phyloP scores from a whole-genome alignment of 257 asterid genomes.

The Osmanthus fragrans region DNA sequence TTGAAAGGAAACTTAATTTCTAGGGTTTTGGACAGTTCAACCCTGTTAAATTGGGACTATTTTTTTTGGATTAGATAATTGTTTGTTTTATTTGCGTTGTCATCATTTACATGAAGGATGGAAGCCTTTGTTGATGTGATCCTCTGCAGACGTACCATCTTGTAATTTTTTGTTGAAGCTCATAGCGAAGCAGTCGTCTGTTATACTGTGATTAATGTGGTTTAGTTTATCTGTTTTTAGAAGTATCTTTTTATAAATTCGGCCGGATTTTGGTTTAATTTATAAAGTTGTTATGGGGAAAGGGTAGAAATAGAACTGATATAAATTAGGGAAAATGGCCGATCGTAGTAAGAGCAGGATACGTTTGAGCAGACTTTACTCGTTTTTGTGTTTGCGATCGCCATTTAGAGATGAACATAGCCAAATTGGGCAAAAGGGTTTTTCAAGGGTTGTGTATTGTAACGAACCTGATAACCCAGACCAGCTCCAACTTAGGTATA shows the following conservation, averaged over 20 bases:
- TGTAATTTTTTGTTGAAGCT: conserved; percentile 16
- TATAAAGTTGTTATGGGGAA: neutral
- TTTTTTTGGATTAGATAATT: conserved; percentile 3
- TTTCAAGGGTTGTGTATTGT: conserved; percentile 75
- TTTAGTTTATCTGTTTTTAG: neutral
- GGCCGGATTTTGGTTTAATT: neutral
- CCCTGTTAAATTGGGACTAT: conserved; percentile 10
- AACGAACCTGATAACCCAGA: conserved; percentile 78
- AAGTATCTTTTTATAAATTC: neutral
- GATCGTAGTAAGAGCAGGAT: conserved; percentile 39
- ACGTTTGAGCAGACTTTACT: conserved; percentile 63
- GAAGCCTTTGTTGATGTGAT: conserved; percentile 5
- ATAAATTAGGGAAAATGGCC: conserved; percentile 41
- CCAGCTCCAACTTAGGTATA: conserved; percentile 55
- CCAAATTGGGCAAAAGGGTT: conserved; percentile 85
- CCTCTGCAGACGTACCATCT: conserved; percentile 16
- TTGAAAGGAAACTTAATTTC: conserved; percentile 18
- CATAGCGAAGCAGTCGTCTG: conserved; percentile 5
- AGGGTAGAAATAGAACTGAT: neutral
- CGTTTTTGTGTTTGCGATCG: conserved; percentile 64
- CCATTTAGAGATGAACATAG: conserved; percentile 57
- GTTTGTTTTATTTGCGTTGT: conserved; percentile 2
- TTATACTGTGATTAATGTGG: neutral
- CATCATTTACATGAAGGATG: conserved; percentile 10
- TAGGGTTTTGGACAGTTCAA: conserved; percentile 36